Evolutionary conservation across 1,139 yeast genomes (phyloP).

Genomic region (Suhomyces wounanorum): DNA sequence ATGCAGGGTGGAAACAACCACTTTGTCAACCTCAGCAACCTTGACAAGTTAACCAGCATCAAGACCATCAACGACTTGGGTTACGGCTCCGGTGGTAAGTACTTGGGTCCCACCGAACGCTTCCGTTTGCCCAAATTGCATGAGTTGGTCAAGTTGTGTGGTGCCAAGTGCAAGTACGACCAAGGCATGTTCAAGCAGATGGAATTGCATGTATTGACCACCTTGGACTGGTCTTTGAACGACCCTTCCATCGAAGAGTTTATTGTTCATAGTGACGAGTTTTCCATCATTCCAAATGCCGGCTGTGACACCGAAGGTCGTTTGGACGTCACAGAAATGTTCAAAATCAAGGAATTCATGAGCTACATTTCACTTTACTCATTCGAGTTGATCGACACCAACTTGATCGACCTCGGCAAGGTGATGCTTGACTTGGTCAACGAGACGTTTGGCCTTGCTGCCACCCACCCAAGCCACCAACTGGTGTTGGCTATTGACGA

Average conservation of each 20-base stretch:
- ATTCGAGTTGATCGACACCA: slow-evolving; percentile 37
- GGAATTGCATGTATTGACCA: slow-evolving; percentile 56
- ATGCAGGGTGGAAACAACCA: slow-evolving; percentile 72
- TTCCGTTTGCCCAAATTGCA: slow-evolving; percentile 64
- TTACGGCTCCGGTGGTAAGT: slow-evolving; percentile 58
- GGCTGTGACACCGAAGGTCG: neutral
- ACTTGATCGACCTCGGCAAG: slow-evolving; percentile 34
- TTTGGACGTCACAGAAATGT: slow-evolving; percentile 28
- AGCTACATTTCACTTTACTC: slow-evolving; percentile 41
- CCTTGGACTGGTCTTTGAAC: slow-evolving; percentile 62
- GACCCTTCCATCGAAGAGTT: slow-evolving; percentile 62
- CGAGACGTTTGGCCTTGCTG: slow-evolving; percentile 29
- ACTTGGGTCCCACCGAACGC: slow-evolving; percentile 65
- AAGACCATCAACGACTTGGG: slow-evolving; percentile 46
- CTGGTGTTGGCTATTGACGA: slow-evolving; percentile 10
- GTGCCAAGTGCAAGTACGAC: slow-evolving; percentile 57
- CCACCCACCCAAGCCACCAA: slow-evolving; percentile 27
- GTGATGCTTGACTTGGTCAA: slow-evolving; percentile 41
- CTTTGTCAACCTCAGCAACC: slow-evolving; percentile 51
- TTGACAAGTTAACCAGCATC: slow-evolving; percentile 32
- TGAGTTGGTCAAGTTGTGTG: slow-evolving; percentile 63
- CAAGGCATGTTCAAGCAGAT: slow-evolving; percentile 61
- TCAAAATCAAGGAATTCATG: slow-evolving; percentile 41
- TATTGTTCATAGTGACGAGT: slow-evolving; percentile 35
- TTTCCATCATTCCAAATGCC: slow-evolving; percentile 23